Evolutionary conservation across 192 early-diverging fungal genomes (phyloP).

Genomic region (Cetraspora pellucida): DNA sequence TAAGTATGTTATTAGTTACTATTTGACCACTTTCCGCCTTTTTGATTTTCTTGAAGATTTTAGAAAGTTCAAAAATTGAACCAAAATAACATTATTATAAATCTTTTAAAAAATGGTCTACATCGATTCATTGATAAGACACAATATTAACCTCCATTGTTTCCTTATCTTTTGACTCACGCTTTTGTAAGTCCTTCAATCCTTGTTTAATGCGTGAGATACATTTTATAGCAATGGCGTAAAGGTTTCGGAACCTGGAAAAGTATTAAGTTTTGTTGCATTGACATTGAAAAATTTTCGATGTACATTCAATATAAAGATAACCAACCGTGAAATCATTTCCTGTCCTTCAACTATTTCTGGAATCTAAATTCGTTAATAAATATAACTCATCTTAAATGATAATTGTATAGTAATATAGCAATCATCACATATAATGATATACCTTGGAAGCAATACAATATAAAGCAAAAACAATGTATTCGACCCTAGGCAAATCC

Average conservation of each 20-base stretch:
- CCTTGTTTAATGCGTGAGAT: constrained; percentile 6
- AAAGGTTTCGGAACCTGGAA: constrained; percentile 17
- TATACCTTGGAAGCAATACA: constrained; percentile 14
- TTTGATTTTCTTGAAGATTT: constrained; percentile 21
- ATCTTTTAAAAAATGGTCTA: neutral
- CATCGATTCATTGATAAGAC: neutral
- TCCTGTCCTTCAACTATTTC: constrained; percentile 3
- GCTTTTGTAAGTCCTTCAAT: constrained; percentile 29
- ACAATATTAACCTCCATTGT: neutral
- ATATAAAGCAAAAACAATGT: constrained; percentile 25
- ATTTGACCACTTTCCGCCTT: constrained; percentile 5
- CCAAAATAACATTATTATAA: neutral
- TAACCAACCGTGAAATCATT: constrained; percentile 20
- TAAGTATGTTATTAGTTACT: constrained; percentile 22
- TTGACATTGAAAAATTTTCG: neutral
- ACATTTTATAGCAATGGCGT: neutral
- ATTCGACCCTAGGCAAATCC: constrained; percentile 22
- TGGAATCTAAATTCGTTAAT: neutral
- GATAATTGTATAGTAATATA: neutral
- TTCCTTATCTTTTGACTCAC: constrained; percentile 8
- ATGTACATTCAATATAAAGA: neutral
- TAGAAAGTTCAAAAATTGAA: neutral
- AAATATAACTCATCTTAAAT: neutral
- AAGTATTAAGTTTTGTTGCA: neutral
- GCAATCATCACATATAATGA: neutral